phyloP scores from a whole-genome alignment of 805 yeast genomes.

The Maudiozyma pseudohumilis region DNA sequence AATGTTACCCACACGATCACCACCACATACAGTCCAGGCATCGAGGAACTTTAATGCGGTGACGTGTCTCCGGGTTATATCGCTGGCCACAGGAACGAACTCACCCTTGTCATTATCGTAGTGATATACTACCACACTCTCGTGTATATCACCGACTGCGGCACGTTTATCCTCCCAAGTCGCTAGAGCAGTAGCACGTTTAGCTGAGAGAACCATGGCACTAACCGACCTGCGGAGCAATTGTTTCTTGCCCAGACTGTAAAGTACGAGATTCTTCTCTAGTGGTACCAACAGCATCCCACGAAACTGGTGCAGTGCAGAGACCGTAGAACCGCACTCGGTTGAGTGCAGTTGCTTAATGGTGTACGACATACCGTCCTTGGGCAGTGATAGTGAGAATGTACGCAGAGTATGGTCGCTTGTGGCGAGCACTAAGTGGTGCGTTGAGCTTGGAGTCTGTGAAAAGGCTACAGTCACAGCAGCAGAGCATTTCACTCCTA shows the following conservation, averaged over 20 bases:
- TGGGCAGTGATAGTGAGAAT: no score
- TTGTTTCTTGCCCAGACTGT: constrained; percentile 72
- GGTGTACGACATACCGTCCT: no score
- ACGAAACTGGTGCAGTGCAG: constrained; percentile 44
- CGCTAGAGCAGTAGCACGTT: constrained; percentile 42
- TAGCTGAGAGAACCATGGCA: constrained; percentile 34
- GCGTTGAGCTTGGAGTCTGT: no score
- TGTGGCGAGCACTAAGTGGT: no score
- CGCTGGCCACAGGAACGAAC: constrained; percentile 63
- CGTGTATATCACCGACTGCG: constrained; percentile 61
- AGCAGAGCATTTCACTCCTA: constrained; percentile 7
- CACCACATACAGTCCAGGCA: constrained; percentile 65
- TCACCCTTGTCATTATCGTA: constrained; percentile 39
- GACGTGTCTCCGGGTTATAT: constrained; percentile 54
- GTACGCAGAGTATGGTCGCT: no score
- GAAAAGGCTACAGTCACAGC: constrained; percentile 21
- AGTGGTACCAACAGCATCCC: constrained; percentile 54
- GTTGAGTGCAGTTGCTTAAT: constrained; percentile 54
- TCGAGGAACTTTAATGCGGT: constrained; percentile 57
- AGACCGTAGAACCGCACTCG: constrained; percentile 36
- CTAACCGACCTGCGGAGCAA: constrained; percentile 54
- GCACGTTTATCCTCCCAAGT: constrained; percentile 47
- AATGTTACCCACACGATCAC: constrained; percentile 80
- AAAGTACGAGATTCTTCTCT: constrained; percentile 44
- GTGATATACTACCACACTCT: constrained; percentile 50